Percentiles rank a stretch among this genome's conserved stretches.
Conservation (phyloP, 768 basidiomycete genomes). For the Pholiota molesta region DNA sequence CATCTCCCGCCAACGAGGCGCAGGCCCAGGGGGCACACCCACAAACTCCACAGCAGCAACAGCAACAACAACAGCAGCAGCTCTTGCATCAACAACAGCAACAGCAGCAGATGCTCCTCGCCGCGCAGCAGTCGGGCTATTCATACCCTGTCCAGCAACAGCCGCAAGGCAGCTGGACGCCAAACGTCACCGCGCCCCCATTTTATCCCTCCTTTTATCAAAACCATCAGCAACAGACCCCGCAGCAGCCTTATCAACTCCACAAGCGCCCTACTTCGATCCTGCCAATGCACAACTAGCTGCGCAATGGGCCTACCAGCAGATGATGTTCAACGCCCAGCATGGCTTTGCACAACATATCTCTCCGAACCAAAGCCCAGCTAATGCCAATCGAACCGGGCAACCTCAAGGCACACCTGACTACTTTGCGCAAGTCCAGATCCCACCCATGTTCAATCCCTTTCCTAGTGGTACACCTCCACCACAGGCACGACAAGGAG, state of each 20-base stretch:
- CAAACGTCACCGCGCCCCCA: slow-evolving; percentile 65
- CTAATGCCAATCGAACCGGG: slow-evolving; percentile 12
- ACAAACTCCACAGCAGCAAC: slow-evolving; percentile 28
- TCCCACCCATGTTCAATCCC: slow-evolving; percentile 53
- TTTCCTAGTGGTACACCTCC: slow-evolving; percentile 75
- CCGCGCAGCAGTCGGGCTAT: slow-evolving; percentile 42
- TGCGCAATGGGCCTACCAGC: slow-evolving; percentile 89
- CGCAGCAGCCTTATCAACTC: slow-evolving; percentile 34
- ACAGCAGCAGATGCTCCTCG: slow-evolving; percentile 23
- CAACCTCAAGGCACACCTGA: slow-evolving; percentile 43
- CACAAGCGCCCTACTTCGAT: slow-evolving; percentile 70
- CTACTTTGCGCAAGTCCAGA: slow-evolving; percentile 60
- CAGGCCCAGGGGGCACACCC: slow-evolving; percentile 16
- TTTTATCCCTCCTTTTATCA: slow-evolving; percentile 82
- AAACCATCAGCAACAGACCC: slow-evolving; percentile 64
- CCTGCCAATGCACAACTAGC: slow-evolving; percentile 75
- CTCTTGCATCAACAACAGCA: slow-evolving; percentile 20
- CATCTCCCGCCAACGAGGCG: slow-evolving; percentile 61
- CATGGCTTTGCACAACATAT: slow-evolving; percentile 49
- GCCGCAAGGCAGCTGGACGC: slow-evolving; percentile 71
- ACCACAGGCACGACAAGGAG: slow-evolving; percentile 42
- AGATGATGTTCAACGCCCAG: slow-evolving; percentile 84
- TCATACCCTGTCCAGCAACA: slow-evolving; percentile 76
- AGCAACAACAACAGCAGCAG: slow-evolving; percentile 19
- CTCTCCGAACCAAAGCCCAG: slow-evolving; percentile 44